Evolutionary conservation across 208 protist species (phyloP), one percentile per base, ranked within the genome.

Genomic region (Leishmania martiniquensis): DNA sequence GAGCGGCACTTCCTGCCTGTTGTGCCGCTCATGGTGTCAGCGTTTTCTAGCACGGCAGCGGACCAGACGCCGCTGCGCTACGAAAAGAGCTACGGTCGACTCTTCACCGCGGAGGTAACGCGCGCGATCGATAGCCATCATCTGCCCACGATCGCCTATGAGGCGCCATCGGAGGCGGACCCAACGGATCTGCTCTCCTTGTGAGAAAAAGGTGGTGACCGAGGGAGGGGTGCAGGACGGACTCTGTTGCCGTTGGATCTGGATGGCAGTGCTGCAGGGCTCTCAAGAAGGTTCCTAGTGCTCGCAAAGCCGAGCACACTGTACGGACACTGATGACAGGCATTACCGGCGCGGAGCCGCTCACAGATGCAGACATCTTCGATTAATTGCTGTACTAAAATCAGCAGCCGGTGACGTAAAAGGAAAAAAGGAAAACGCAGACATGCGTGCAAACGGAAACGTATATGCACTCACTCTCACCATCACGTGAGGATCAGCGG

Each of bases 11-110:
- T 93, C 76, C 70, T 95, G 62, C 95, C 93, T 4, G 84, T 85
- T 4, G 90, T 98, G 12, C 92, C 93, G 55, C 85, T 96, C 45
- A 98, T 97, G 94, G 88, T 97, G 42, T 87, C 87, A 9, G 89
- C 92, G 1, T 97, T 95, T 71, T 68, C 85, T 22, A 95, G 91
- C 82, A 87, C 87, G 37, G 91, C 92, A 42, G 89, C 94, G 86
- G 94, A 97, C 83, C 93, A 91, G 77, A 88, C 86, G 17, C 94
- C 94, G 37, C 83, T 97, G 71, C 84, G 85, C n/a, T 95, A 90
- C 70, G 91, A 97, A 65, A 96, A 96, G 78, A 92, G 87, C 71
- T 97, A 96, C 85, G 92, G 84, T 4, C 89, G 94, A 1, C 89
- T 97, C 10, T 96, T 97, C 57, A 92, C 94, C 3, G 76, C 91